phyloP scores from a whole-genome alignment of 2,329 filamentous ascomycete genomes.

The Pezizomycotina sp. region DNA sequence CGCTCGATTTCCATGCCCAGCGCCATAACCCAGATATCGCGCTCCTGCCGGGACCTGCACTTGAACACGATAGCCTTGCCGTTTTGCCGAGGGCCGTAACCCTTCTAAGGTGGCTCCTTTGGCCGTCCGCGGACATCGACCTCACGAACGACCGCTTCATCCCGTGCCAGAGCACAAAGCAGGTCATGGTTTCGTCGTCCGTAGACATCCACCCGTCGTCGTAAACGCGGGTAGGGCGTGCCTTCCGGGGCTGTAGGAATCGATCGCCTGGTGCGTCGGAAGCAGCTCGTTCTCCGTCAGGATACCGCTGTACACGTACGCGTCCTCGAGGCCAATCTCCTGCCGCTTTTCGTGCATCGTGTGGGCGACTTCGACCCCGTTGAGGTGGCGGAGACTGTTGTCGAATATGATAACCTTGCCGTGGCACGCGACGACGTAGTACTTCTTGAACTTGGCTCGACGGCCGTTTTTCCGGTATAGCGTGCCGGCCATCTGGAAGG shows the following conservation, averaged over 20 bases:
- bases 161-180: conserved; percentile 50
- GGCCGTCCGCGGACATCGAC: conserved; percentile 29
- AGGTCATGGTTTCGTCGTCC: conserved; percentile 49
- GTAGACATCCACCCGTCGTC: conserved; percentile 45
- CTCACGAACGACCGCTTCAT: conserved; percentile 41
- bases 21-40: conserved; percentile 51
- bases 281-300: conserved; percentile 45
- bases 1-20: conserved; percentile 51
- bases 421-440: conserved; percentile 42
- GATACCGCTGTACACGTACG: conserved; percentile 35
- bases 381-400: conserved; percentile 39
- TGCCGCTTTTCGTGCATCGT: conserved; percentile 46
- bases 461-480: conserved; percentile 48
- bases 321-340: conserved; percentile 31
- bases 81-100: conserved; percentile 45
- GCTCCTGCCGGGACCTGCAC: conserved; percentile 45
- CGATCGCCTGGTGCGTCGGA: conserved; percentile 49
- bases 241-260: conserved; percentile 44
- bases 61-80: conserved; percentile 48
- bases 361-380: conserved; percentile 40
- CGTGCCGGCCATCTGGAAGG: conserved; percentile 38
- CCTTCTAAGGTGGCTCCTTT: conserved; percentile 36
- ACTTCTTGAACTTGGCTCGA: conserved; percentile 44
- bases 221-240: conserved; percentile 44
- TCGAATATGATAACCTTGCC: conserved; percentile 48